A percentile compares a stretch with the other conserved stretches of the same genome.
Evolutionary conservation across 441 rosid genomes (phyloP).

Genomic region (Jatropha podagrica): DNA sequence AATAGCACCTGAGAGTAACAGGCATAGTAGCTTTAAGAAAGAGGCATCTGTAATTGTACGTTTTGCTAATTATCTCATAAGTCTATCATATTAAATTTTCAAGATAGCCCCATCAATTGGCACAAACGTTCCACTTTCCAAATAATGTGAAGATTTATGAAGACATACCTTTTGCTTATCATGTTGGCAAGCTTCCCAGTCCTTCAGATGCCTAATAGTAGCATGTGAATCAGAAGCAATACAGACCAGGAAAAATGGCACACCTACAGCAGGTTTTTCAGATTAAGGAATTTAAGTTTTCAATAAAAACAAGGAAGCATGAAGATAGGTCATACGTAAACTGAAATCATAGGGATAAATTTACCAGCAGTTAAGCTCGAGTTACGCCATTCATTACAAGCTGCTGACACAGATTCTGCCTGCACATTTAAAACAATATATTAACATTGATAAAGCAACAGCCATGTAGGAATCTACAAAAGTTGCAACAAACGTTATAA

Average conservation of each 20-base stretch:
- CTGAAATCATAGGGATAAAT: constrained; percentile 8
- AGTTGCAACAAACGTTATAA: constrained; percentile 11
- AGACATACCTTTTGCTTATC: constrained; percentile 72
- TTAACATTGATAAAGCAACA: constrained; percentile 10
- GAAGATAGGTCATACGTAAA: background rate
- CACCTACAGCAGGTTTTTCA: constrained; percentile 47
- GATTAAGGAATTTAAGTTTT: constrained; percentile 10
- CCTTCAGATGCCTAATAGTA: constrained; percentile 62
- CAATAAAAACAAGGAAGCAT: background rate
- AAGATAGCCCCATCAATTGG: background rate
- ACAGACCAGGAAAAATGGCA: constrained; percentile 80
- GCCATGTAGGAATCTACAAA: background rate
- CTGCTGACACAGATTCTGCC: constrained; percentile 76
- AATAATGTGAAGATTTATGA: constrained; percentile 3
- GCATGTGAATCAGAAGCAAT: constrained; percentile 56
- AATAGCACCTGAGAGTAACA: constrained; percentile 62
- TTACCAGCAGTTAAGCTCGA: constrained; percentile 73
- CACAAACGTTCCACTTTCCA: constrained; percentile 10
- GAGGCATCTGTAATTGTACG: background rate
- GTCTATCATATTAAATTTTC: background rate
- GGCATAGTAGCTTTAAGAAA: constrained; percentile 19
- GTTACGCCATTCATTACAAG: constrained; percentile 86
- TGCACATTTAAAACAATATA: constrained; percentile 26
- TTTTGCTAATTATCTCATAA: background rate
- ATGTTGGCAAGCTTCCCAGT: constrained; percentile 63